phyloP scores from a whole-genome alignment of 352 stramenopile genomes.

The Globisporangium paroecandrum region DNA sequence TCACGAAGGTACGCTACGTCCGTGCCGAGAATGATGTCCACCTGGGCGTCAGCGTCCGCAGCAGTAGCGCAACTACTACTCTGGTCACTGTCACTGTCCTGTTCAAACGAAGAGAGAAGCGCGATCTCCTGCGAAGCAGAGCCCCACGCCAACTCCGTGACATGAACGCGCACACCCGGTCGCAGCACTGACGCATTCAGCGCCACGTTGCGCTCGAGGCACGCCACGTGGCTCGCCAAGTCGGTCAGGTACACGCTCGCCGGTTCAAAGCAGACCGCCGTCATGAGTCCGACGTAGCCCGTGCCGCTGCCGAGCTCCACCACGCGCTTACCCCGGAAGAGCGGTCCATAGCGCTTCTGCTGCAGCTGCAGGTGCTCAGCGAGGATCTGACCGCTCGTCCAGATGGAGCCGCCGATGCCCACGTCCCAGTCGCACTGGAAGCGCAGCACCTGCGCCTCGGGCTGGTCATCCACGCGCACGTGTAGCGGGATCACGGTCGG shows the following conservation, averaged over 20 bases:
- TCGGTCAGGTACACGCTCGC: constrained; percentile 64
- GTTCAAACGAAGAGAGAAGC: constrained; percentile 25
- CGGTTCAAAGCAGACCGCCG: constrained; percentile 58
- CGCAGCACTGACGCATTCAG: constrained; percentile 34
- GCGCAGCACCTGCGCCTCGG: constrained; percentile 33
- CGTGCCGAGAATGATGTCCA: constrained; percentile 79
- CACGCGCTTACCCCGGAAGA: constrained; percentile 61
- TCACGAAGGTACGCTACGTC: constrained; percentile 76
- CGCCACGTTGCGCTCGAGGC: constrained; percentile 57
- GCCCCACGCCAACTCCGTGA: constrained; percentile 62
- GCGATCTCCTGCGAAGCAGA: constrained; percentile 34
- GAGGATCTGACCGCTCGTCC: constrained; percentile 78
- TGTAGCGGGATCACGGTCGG: constrained; percentile 35
- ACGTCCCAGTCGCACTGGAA: constrained; percentile 81
- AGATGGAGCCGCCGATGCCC: constrained; percentile 79
- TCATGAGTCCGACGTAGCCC: constrained; percentile 68
- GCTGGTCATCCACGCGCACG: constrained; percentile 36
- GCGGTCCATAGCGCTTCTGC: constrained; percentile 34
- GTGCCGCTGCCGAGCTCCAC: constrained; percentile 80
- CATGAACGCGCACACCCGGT: constrained; percentile 40
- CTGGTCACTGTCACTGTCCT: not conserved
- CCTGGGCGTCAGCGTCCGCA: constrained; percentile 15
- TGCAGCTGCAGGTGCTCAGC: constrained; percentile 57
- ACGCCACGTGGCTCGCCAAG: constrained; percentile 49
- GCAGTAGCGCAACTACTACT: not conserved